Evolutionary conservation across 495 filamentous ascomycete species (phyloP), one percentile per base, ranked within the genome.

Genomic region (Elaphomyces granulatus): DNA sequence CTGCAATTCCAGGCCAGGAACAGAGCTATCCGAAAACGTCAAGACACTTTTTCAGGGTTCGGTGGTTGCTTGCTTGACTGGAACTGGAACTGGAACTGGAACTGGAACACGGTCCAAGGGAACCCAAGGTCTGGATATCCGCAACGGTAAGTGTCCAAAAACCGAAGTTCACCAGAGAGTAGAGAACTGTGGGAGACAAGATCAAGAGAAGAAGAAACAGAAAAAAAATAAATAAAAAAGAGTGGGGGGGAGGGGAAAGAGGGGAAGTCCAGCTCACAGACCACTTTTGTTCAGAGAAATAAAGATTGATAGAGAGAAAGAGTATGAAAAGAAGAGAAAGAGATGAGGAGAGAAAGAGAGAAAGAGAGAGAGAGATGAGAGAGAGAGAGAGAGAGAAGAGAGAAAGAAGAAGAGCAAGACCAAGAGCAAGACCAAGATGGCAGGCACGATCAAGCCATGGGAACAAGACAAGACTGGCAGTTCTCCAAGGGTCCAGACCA

Each of bases 1-100:
- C 41, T 28, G 41, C 28, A 34, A 43, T 37, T 43, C 41, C 20
- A 34, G 33, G 41, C 41, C 34, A 43, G 41, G 41, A 36, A 43
- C 55, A 56, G 63, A 60, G 55, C 59, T 54, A 56, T 64, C 63
- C 49, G 60, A 42, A 46, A 54, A 64, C 50, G 61, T 60, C 58
- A 59, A 54, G 53, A 55, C 59, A 64, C 60, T 67, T 61, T 64
- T 67, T 54, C 61, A 67, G 63, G 56, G 16, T 16, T n/a, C n/a
- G n/a, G n/a, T n/a, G n/a, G n/a, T n/a, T n/a, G n/a, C n/a, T n/a
- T n/a, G n/a, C n/a, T n/a, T n/a, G n/a, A n/a, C n/a, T n/a, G n/a
- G n/a, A n/a, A n/a, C n/a, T n/a, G n/a, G n/a, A n/a, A n/a, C 20
- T 23, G 36, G 21, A 23, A 14, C n/a, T 26, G 20, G 32, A 14